Evolutionary conservation across 2,329 filamentous ascomycete genomes (phyloP).

Genomic region (Cercospora sp.): DNA sequence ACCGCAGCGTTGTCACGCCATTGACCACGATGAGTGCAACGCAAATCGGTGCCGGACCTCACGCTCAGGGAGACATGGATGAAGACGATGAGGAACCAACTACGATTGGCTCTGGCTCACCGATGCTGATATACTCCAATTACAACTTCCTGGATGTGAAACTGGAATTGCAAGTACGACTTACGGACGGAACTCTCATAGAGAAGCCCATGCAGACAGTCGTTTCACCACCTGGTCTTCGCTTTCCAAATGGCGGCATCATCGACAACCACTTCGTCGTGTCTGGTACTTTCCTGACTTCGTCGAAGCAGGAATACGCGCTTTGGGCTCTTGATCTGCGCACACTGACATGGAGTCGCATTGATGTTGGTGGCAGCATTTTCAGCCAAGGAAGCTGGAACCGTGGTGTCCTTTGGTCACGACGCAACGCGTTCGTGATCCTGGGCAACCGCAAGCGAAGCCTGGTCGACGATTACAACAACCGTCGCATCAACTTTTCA

Average conservation of each 20-base stretch:
- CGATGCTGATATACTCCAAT: conserved; percentile 97
- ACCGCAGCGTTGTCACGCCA: conserved; percentile 90
- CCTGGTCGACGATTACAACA: conserved; percentile 96
- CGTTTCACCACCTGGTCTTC: conserved; percentile 85
- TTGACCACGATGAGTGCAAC: conserved; percentile 66
- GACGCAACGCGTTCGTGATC: conserved; percentile 93
- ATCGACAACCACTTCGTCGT: conserved; percentile 97
- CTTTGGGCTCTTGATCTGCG: conserved; percentile 91
- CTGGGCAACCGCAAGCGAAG: conserved; percentile 90
- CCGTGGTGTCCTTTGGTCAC: conserved; percentile 86
- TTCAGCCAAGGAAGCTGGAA: conserved; percentile 99
- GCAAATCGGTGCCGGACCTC: conserved; percentile 63
- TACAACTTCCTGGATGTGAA: conserved; percentile 99
- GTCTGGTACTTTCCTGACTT: conserved; percentile 94
- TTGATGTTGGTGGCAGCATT: conserved; percentile 89
- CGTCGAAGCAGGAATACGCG: conserved; percentile 96
- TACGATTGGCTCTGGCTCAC: conserved; percentile 49
- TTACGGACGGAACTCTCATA: conserved; percentile 76
- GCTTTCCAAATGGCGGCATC: conserved; percentile 93
- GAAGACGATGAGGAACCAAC: conserved; percentile 41
- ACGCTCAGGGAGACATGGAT: conserved; percentile 46
- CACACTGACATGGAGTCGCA: conserved; percentile 88
- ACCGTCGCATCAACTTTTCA: conserved; percentile 93
- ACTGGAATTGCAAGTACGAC: conserved; percentile 84
- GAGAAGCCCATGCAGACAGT: conserved; percentile 87